Percentiles rank a stretch among this genome's conserved stretches.
Conservation (phyloP, 1,139 yeast species). For the Taiozyma sp. region DNA sequence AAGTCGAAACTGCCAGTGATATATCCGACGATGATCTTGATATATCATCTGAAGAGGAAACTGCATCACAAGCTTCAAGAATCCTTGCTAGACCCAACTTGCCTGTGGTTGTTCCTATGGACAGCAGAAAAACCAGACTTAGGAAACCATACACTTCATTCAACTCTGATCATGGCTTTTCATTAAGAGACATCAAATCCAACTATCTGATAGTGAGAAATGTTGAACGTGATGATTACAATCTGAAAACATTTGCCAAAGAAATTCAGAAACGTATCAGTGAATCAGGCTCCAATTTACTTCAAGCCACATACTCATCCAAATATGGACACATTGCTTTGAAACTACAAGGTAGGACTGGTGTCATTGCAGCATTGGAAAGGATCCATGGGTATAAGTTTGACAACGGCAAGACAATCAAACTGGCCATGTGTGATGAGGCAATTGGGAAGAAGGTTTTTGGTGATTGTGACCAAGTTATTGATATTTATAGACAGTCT, state of each 20-base stretch:
- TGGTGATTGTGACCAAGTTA: background rate
- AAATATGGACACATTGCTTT: background rate
- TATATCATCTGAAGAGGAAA: background rate
- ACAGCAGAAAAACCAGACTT: background rate
- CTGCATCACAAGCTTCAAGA: background rate
- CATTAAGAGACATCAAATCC: background rate
- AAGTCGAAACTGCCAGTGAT: background rate
- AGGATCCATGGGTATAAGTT: constrained; percentile 1
- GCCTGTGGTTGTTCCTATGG: background rate
- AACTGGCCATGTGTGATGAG: constrained; percentile 1
- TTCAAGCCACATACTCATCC: background rate
- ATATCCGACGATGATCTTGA: background rate
- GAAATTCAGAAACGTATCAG: background rate
- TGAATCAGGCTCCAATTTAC: background rate
- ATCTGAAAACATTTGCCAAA: background rate
- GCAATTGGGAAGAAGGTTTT: constrained; percentile 1
- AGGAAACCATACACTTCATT: background rate
- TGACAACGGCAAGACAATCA: background rate
- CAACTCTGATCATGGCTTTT: background rate
- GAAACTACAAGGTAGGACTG: background rate
- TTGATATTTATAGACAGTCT: background rate
- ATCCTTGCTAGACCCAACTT: background rate
- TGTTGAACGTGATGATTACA: background rate
- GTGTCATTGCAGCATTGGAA: background rate
- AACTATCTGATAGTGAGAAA: background rate